phyloP scores from a whole-genome alignment of 371 early-diverging fungal species.

The Dichotomocladium elegans region DNA sequence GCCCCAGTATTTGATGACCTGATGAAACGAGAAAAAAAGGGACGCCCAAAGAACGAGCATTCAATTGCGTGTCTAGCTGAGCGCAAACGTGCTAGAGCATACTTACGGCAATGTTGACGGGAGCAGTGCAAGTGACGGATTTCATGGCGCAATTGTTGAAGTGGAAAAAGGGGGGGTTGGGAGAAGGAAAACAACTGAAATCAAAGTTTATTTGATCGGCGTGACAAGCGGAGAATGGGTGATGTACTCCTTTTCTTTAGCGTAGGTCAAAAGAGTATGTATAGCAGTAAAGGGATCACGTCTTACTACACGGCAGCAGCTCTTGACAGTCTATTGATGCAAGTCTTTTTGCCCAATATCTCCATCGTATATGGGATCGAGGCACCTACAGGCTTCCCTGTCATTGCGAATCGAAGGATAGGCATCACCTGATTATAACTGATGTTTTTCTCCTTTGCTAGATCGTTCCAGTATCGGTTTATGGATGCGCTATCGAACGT shows the following conservation, averaged over 20 bases:
- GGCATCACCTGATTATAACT: conserved; percentile 60
- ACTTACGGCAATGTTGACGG: conserved; percentile 97
- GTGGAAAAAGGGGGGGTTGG: conserved; percentile 4
- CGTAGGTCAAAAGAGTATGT: no score
- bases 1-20: conserved; percentile 98
- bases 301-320: neutral
- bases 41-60: neutral
- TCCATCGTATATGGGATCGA: conserved; percentile 57
- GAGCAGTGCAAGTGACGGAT: conserved; percentile 87
- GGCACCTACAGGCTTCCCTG: conserved; percentile 64
- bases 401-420: conserved; percentile 56
- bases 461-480: conserved; percentile 25
- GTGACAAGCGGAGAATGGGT: neutral
- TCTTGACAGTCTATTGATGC: conserved; percentile 18
- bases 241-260: no score
- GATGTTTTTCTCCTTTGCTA: conserved; percentile 25
- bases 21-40: neutral
- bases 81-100: neutral
- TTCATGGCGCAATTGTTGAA: conserved; percentile 43
- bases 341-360: conserved; percentile 44
- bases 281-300: neutral
- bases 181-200: neutral
- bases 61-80: neutral
- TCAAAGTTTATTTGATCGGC: neutral
- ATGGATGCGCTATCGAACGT: conserved; percentile 25